Evolutionary conservation across 2,329 filamentous ascomycete genomes (phyloP).

Genomic region (Didymella sp.): DNA sequence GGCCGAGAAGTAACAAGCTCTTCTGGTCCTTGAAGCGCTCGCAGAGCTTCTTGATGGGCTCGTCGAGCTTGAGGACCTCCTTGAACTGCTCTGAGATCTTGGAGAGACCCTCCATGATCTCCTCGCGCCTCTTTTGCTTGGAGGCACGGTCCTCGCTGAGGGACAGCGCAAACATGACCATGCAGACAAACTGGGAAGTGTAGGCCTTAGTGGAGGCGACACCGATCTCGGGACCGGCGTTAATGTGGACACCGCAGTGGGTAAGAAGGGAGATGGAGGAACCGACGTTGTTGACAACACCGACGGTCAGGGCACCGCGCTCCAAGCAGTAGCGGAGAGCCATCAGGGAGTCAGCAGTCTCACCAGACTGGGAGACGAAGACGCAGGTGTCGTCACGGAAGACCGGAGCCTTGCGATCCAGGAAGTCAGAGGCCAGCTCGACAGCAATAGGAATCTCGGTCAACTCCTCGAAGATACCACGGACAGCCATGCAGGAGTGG

Average conservation of each 20-base stretch:
- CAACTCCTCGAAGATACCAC: slow-evolving; percentile 96
- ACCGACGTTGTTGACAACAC: slow-evolving; percentile 97
- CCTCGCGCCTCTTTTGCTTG: slow-evolving; percentile 87
- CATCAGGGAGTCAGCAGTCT: slow-evolving; percentile 97
- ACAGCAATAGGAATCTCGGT: slow-evolving; percentile 98
- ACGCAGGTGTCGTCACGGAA: slow-evolving; percentile 99
- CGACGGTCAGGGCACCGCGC: slow-evolving; percentile 94
- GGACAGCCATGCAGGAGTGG: slow-evolving; percentile 99
- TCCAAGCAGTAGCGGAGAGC: slow-evolving; percentile 97
- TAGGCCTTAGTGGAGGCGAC: slow-evolving; percentile 99
- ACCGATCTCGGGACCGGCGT: slow-evolving; percentile 97
- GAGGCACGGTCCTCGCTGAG: slow-evolving; percentile 95
- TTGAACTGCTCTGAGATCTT: slow-evolving; percentile 91
- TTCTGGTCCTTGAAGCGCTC: slow-evolving; percentile 97
- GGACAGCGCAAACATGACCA: slow-evolving; percentile 99
- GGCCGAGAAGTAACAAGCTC: slow-evolving; percentile 88
- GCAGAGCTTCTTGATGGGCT: slow-evolving; percentile 93
- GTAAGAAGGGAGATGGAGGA: slow-evolving; percentile 98
- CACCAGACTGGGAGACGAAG: slow-evolving; percentile 97
- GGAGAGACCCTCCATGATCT: slow-evolving; percentile 93
- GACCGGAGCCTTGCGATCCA: slow-evolving; percentile 93
- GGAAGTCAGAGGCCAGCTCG: slow-evolving; percentile 96
- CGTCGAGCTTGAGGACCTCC: slow-evolving; percentile 87
- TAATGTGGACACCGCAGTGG: slow-evolving; percentile 99
- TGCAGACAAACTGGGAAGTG: slow-evolving; percentile 98